Conservation (phyloP, 1,284 basidiomycete species). For the Trichosporon sp. region DNA sequence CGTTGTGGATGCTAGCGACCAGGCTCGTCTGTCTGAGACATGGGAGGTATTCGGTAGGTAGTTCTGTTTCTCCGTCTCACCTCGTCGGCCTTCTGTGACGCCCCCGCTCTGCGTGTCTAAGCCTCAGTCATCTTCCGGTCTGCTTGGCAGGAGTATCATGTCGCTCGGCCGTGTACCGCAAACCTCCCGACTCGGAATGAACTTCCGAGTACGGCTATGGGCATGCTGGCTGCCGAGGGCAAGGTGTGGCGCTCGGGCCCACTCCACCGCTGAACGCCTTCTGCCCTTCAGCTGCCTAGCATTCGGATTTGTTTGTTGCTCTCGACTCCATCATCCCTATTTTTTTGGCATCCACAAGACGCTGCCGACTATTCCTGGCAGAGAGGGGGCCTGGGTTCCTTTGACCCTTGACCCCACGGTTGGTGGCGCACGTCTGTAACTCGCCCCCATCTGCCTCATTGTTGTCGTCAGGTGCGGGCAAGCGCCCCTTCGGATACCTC, state of each 20-base stretch:
- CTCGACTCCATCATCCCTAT: not conserved
- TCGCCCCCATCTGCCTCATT: not conserved
- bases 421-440: not conserved
- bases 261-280: not conserved
- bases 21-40: conserved; percentile 76
- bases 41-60: conserved; percentile 89
- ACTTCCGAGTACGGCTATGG: not conserved
- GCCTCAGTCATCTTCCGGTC: too few species aligned
- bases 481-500: not conserved
- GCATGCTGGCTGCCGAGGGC: not conserved
- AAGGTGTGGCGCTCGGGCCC: not conserved
- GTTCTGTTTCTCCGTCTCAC: not conserved
- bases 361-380: not conserved
- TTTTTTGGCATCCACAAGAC: not conserved
- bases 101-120: not conserved
- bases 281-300: not conserved
- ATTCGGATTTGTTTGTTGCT: not conserved
- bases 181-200: not conserved
- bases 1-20: conserved; percentile 82
- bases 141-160: not conserved
- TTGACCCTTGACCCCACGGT: not conserved
- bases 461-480: not conserved
- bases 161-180: not conserved
- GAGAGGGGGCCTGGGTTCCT: not conserved
- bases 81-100: not conserved